These are phyloP conservation scores for Hemisphaericaspora nanyangensis DNA, from an alignment of 805 yeast species.

Conservation along the genomic window DNA sequence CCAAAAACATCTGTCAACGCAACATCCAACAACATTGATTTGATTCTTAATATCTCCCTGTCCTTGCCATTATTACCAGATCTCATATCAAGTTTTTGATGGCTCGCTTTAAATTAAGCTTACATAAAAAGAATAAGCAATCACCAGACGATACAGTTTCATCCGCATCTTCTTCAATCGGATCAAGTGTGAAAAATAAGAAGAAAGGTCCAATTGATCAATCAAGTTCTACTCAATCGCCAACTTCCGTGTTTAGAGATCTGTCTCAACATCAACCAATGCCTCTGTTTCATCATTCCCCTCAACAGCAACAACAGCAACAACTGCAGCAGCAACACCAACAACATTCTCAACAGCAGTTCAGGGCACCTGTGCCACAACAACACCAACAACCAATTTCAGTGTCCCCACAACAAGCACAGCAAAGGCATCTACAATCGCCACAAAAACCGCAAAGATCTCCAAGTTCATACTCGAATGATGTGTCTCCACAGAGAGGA, in stretches of 20 bases:
- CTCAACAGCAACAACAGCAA: slow-evolving; percentile 1
- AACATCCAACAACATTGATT: too few relatives aligned
- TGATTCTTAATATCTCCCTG: too few relatives aligned
- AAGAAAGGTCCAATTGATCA: not conserved
- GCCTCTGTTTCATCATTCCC: slow-evolving; percentile 1
- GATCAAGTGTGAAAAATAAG: slow-evolving; percentile 3
- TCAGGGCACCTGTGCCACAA: not conserved
- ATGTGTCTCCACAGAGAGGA: not conserved
- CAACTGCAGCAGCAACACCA: slow-evolving; percentile 1
- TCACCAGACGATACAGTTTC: slow-evolving; percentile 2
- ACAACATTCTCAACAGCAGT: not conserved
- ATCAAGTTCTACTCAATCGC: not conserved
- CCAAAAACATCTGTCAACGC: too few relatives aligned
- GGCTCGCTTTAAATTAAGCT: slow-evolving; percentile 60
- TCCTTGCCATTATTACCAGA: too few relatives aligned
- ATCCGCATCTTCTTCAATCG: not conserved
- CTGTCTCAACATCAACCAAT: not conserved
- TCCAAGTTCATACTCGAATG: not conserved
- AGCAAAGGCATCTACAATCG: not conserved
- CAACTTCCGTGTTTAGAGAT: not conserved
- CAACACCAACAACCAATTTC: not conserved
- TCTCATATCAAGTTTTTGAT: too few relatives aligned
- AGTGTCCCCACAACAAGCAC: too few relatives aligned
- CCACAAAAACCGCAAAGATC: not conserved
- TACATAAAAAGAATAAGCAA: slow-evolving; percentile 33